Base-by-base conservation (phyloP, 1,284 basidiomycete genomes). In the Marasmius oreades region DNA sequence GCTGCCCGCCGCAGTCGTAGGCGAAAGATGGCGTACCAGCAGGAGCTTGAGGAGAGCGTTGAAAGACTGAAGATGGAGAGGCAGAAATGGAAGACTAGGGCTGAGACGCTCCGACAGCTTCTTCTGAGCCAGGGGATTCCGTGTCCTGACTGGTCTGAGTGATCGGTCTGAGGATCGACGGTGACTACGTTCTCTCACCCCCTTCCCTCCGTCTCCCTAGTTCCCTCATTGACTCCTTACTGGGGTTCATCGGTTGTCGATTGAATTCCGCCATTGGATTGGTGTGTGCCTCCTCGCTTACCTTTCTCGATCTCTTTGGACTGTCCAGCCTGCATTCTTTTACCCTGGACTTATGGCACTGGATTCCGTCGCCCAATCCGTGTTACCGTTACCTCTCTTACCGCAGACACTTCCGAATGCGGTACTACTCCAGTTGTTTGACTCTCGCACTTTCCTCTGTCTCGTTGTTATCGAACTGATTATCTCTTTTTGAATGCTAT, bases 1-100 rank as follows among this genome's bases (percentile, higher is more conserved):
- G 86, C 85, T 0, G 85, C 85, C 23, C 78, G 85, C 6, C 75
- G 81, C 22, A 81, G 77, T 59, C 74, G 85, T 3, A 79, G 80
- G 73, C 77, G 86, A 34, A 88, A 88, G 73, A 67, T 83, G 42
- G 82, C 84, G 69, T 77, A 86, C 59, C 77, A 85, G 61, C 71
- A 74, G 48, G 74, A 77, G 62, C 67, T 86, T 53, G 81, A 86
- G 70, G 67, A 72, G 10, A 66, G 61, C 20, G 62, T 82, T 43
- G 78, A 78, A 42, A 68, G 62, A 20, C 67, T 75, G 67, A 73
- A 71, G 62, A 66, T 64, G 59, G 79, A 80, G 63, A 70, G 74
- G 63, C 78, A 81, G 64, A 62, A 70, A 64, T 82, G 78, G 78
- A 77, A 72, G 68, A 66, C 72, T 16, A 23, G 47, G 10, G 47